phyloP scores from a whole-genome alignment of 164 flowering plant genomes.

The grape (Vitis vinifera) region ASM3070453v1 NC_081812.1:745501-746000 shows the following conservation, averaged over 20 bases:
- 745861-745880: not conserved
- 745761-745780: slow-evolving; percentile 70
- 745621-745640: slow-evolving; percentile 87
- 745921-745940: not conserved
- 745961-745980: too few species aligned
- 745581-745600: slow-evolving; percentile 89
- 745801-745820: not conserved
- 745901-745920: not conserved
- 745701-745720: slow-evolving; percentile 86
- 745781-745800: not conserved
- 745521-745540: slow-evolving; percentile 77
- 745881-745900: not conserved
- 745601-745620: slow-evolving; percentile 88
- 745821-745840: too few species aligned
- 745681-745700: slow-evolving; percentile 82
- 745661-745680: slow-evolving; percentile 89
- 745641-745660: slow-evolving; percentile 87
- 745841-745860: not conserved
- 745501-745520: slow-evolving; percentile 89
- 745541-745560: slow-evolving; percentile 92
- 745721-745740: slow-evolving; percentile 77
- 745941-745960: too few species aligned
- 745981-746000: too few species aligned
- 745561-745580: slow-evolving; percentile 92
- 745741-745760: slow-evolving; percentile 77